Percentiles rank a stretch among this genome's conserved stretches.
phyloP scores from a whole-genome alignment of 1,284 basidiomycete species.

The Malassezia sympodialis region DNA sequence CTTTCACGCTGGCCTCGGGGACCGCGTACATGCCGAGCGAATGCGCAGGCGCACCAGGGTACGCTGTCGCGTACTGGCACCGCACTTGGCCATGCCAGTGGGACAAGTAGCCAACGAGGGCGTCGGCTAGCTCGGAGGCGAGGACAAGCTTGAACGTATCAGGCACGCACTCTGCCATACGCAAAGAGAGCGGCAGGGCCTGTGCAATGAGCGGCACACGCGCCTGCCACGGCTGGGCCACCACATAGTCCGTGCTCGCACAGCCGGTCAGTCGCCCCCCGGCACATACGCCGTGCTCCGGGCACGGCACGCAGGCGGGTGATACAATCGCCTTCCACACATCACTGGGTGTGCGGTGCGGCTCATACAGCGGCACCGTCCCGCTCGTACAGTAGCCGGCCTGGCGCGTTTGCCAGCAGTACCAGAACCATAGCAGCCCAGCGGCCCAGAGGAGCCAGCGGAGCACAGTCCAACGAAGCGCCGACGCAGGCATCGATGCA shows the following conservation, averaged over 20 bases:
- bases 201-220: constrained; percentile 23
- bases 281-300: constrained; percentile 29
- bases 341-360: constrained; percentile 19
- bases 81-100: constrained; percentile 36
- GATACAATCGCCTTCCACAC: constrained; percentile 14
- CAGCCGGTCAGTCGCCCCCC: constrained; percentile 26
- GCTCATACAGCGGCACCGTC: background rate
- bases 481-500: too few relatives aligned
- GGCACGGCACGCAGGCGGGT: constrained; percentile 31
- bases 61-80: constrained; percentile 26
- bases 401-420: constrained; percentile 25
- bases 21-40: constrained; percentile 22
- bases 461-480: background rate
- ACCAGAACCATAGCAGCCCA: constrained; percentile 22
- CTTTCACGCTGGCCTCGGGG: constrained; percentile 16
- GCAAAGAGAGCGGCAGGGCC: constrained; percentile 25
- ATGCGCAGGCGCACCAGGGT: constrained; percentile 18
- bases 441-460: constrained; percentile 4
- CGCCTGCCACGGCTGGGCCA: constrained; percentile 20
- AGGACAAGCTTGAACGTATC: constrained; percentile 42
- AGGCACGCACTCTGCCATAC: constrained; percentile 25
- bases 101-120: constrained; percentile 25
- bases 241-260: constrained; percentile 30
- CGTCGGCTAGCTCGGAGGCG: constrained; percentile 29
- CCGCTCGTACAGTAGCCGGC: constrained; percentile 37